Conservation (phyloP, 2,329 filamentous ascomycete species). For the Cladophialophora carrionii region DNA sequence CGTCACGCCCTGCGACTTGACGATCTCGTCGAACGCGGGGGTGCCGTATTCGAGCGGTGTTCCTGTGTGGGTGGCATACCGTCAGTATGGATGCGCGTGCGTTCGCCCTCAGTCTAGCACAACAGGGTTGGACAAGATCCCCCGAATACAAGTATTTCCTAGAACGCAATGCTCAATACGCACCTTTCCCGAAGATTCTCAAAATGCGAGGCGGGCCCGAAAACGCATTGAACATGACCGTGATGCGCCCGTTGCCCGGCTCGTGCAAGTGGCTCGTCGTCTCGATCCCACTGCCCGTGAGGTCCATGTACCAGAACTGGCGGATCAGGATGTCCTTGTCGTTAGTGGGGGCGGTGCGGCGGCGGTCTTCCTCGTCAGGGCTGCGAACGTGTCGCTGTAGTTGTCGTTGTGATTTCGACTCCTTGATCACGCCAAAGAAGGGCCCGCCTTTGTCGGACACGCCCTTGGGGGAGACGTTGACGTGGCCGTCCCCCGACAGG, state of each 20-base stretch:
- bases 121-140: not conserved
- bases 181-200: slow-evolving; percentile 45
- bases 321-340: slow-evolving; percentile 27
- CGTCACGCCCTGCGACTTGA: slow-evolving; percentile 42
- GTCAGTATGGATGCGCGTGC: not conserved
- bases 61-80: slow-evolving; percentile 40
- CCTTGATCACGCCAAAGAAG: slow-evolving; percentile 39
- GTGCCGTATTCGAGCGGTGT: slow-evolving; percentile 64
- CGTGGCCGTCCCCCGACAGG: slow-evolving; percentile 62
- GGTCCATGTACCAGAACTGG: slow-evolving; percentile 39
- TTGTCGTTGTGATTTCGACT: slow-evolving; percentile 1
- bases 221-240: slow-evolving; percentile 74
- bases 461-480: slow-evolving; percentile 75
- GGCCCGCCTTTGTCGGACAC: slow-evolving; percentile 74
- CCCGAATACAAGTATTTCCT: no score
- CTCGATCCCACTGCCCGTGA: slow-evolving; percentile 73
- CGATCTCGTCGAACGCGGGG: slow-evolving; percentile 51
- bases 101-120: no score
- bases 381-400: no score
- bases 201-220: slow-evolving; percentile 63
- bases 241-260: slow-evolving; percentile 66
- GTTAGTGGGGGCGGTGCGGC: not conserved
- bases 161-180: not conserved
- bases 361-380: not conserved
- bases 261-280: slow-evolving; percentile 77